A percentile compares a stretch with the other conserved stretches of the same genome.
Evolutionary conservation across 1,139 yeast species (phyloP).

Genomic region (Zhuliangozyma parablackwelliae): DNA sequence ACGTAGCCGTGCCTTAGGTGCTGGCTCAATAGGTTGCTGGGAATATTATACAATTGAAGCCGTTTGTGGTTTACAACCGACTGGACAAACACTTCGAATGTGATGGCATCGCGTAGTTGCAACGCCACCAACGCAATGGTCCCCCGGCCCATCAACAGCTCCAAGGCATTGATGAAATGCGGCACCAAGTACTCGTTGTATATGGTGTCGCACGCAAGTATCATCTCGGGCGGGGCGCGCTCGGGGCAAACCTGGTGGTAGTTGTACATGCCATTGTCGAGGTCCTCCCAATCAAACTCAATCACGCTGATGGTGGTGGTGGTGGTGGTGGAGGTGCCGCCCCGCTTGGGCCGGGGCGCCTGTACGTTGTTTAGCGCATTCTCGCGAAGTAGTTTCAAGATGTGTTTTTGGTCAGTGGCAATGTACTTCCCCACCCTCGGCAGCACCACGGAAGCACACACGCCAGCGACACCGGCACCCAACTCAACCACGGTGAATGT

Average conservation of each 20-base stretch:
- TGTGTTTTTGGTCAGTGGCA: conserved; percentile 61
- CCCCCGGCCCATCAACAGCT: conserved; percentile 22
- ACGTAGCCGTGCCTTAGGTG: conserved; percentile 39
- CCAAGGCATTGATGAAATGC: conserved; percentile 43
- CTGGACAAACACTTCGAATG: conserved; percentile 45
- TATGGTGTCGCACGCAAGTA: conserved; percentile 67
- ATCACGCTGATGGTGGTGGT: conserved; percentile 23
- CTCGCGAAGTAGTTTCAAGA: conserved; percentile 45
- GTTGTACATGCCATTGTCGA: conserved; percentile 28
- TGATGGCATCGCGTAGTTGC: conserved; percentile 53
- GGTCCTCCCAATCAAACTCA: conserved; percentile 65
- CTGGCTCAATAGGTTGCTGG: conserved; percentile 21
- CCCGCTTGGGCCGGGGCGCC: conserved; percentile 2
- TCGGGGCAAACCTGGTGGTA: conserved; percentile 10
- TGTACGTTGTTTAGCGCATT: conserved; percentile 42
- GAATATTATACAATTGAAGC: conserved; percentile 23
- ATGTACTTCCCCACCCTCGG: conserved; percentile 33
- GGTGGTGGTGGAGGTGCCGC: conserved; percentile 1
- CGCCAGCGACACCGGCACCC: conserved; percentile 65
- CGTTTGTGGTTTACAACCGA: conserved; percentile 9
- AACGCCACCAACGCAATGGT: conserved; percentile 46
- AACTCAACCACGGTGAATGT: conserved; percentile 45
- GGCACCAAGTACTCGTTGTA: conserved; percentile 62
- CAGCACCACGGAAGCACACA: conserved; percentile 46
- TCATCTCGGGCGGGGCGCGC: conserved; percentile 31